phyloP scores from a whole-genome alignment of 2,329 filamentous ascomycete species.

The Calonectria leucothoes region DNA sequence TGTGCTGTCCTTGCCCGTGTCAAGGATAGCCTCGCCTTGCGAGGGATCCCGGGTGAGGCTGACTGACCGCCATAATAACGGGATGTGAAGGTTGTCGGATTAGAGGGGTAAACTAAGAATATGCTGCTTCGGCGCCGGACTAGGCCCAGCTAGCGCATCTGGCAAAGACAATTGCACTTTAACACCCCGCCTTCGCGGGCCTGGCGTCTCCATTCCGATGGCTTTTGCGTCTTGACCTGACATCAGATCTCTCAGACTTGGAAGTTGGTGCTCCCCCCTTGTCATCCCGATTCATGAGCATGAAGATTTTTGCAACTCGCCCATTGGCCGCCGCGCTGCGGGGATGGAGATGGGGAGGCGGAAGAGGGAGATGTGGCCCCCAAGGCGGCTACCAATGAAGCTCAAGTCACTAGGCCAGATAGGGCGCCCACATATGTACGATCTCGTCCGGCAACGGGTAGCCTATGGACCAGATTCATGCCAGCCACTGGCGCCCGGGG shows the following conservation, averaged over 20 bases:
- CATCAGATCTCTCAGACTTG: slow-evolving; percentile 11
- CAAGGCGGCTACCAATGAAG: slow-evolving; percentile 4
- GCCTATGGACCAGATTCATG: slow-evolving; percentile 14
- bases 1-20: slow-evolving; percentile 18
- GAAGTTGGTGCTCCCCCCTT: not conserved
- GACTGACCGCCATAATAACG: slow-evolving; percentile 42
- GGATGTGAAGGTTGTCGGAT: slow-evolving; percentile 34
- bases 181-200: slow-evolving; percentile 15
- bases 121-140: not conserved
- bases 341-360: not conserved
- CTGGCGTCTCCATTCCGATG: not conserved
- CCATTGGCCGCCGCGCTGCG: slow-evolving; percentile 2
- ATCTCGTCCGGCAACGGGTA: slow-evolving; percentile 10
- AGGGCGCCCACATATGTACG: slow-evolving; percentile 15
- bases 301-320: not conserved
- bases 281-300: not conserved
- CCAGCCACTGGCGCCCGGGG: slow-evolving; percentile 30
- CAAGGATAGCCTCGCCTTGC: slow-evolving; percentile 43
- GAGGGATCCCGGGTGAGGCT: slow-evolving; percentile 39
- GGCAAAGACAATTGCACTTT: not conserved
- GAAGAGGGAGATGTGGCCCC: not conserved
- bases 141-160: not conserved
- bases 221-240: slow-evolving; percentile 6
- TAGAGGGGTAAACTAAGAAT: slow-evolving; percentile 28
- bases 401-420: slow-evolving; percentile 8